phyloP scores from a whole-genome alignment of 2,329 filamentous ascomycete species.

The Xylaria sp. region DNA sequence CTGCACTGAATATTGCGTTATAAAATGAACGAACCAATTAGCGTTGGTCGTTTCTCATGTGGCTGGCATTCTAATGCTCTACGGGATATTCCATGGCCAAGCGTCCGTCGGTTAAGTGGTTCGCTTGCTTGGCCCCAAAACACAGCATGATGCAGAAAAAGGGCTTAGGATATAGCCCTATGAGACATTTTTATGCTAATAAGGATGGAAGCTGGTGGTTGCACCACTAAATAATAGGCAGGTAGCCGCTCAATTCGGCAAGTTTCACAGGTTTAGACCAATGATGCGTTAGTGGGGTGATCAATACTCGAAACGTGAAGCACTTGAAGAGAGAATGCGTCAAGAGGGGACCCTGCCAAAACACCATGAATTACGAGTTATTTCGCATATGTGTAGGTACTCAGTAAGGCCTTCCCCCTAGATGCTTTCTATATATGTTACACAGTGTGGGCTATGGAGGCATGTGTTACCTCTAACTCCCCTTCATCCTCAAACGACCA shows the following conservation, averaged over 20 bases:
- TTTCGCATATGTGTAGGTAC: background rate
- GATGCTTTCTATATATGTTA: background rate
- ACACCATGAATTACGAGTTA: background rate
- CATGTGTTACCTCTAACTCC: background rate
- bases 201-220: no score
- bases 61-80: background rate
- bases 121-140: background rate
- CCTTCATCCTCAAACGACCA: slow-evolving; percentile 7
- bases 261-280: background rate
- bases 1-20: slow-evolving; percentile 5
- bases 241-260: background rate
- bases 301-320: no score
- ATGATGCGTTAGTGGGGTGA: background rate
- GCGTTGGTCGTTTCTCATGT: background rate
- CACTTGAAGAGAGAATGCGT: background rate
- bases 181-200: no score
- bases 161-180: no score
- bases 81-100: no score
- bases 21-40: background rate
- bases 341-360: background rate
- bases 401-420: background rate
- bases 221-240: background rate
- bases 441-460: background rate
- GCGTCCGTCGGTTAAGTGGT: background rate
- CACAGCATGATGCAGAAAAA: no score